Percentiles rank a stretch among this genome's conserved stretches.
Conservation (phyloP, 306 rosid species). For the Prunus dulcis region DNA sequence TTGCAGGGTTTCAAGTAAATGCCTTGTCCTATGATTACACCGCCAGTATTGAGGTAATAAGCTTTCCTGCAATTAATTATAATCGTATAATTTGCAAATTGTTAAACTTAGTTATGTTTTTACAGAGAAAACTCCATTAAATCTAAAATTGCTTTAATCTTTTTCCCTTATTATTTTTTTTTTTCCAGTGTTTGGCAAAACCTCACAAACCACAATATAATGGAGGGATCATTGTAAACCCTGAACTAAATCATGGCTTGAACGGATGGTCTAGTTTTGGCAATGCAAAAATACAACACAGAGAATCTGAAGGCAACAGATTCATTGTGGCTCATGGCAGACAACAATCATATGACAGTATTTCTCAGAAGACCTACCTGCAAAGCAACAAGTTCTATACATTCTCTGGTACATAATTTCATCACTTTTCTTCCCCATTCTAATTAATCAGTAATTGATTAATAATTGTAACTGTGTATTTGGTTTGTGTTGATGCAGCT, state of each 20-base stretch:
- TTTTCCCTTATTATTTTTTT: background rate
- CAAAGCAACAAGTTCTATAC: constrained; percentile 41
- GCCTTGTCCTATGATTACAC: constrained; percentile 59
- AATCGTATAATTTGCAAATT: too few species aligned
- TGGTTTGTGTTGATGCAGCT: constrained; percentile 21
- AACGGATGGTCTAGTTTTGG: constrained; percentile 60
- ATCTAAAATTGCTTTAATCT: background rate
- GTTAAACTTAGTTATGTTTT: background rate
- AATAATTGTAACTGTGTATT: background rate
- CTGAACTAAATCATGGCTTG: constrained; percentile 59
- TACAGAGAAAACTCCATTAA: background rate
- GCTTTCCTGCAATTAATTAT: background rate
- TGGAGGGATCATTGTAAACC: constrained; percentile 75
- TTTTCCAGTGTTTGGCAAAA: constrained; percentile 45
- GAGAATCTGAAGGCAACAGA: constrained; percentile 48
- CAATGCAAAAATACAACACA: constrained; percentile 35
- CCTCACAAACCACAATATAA: constrained; percentile 59
- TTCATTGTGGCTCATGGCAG: constrained; percentile 59
- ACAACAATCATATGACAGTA: constrained; percentile 37
- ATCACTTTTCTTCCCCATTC: background rate
- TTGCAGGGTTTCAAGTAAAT: constrained; percentile 43
- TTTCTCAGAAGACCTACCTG: constrained; percentile 50
- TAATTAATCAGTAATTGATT: background rate
- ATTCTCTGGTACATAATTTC: constrained; percentile 47
- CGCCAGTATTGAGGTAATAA: constrained; percentile 43